Conservation (phyloP, 2,329 filamentous ascomycete species). For the Thielaviopsis ethacetica region DNA sequence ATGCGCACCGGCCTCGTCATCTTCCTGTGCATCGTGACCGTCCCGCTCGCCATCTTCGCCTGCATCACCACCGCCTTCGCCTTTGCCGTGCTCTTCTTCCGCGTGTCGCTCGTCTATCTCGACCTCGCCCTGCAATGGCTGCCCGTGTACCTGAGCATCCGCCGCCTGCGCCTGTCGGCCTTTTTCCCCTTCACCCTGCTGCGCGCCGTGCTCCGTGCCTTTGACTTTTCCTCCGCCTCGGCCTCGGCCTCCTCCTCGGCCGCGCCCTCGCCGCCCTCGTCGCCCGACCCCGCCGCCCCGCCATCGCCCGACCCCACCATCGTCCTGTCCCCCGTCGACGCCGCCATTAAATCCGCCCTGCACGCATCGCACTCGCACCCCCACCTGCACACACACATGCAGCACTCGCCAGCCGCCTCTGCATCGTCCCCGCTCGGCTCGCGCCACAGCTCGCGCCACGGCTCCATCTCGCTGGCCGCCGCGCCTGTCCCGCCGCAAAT, state of each 20-base stretch:
- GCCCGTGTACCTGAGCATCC: conserved; percentile 26
- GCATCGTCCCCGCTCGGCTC: neutral
- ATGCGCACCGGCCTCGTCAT: conserved; percentile 41
- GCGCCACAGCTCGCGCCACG: neutral
- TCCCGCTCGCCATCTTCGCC: conserved; percentile 47
- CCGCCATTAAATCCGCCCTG: conserved; percentile 12
- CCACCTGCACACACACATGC: neutral
- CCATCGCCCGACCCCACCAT: conserved; percentile 18
- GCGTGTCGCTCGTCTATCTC: conserved; percentile 45
- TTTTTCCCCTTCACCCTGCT: conserved; percentile 13
- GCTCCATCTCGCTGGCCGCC: neutral
- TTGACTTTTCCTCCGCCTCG: conserved; percentile 3
- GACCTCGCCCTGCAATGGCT: conserved; percentile 43
- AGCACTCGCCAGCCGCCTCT: neutral
- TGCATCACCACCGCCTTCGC: conserved; percentile 46
- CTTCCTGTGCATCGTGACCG: conserved; percentile 43
- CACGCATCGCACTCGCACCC: conserved; percentile 11
- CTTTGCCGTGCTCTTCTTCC: conserved; percentile 42
- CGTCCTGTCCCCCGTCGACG: conserved; percentile 18
- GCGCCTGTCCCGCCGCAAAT: neutral
- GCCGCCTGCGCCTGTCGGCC: conserved; percentile 25
- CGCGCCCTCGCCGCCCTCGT: conserved; percentile 13
- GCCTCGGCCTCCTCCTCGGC: conserved; percentile 13
- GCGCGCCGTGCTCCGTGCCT: conserved; percentile 8
- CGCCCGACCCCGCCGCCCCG: conserved; percentile 13